Evolutionary conservation across 2,329 filamentous ascomycete species (phyloP).

Genomic region (Ustulina deusta): DNA sequence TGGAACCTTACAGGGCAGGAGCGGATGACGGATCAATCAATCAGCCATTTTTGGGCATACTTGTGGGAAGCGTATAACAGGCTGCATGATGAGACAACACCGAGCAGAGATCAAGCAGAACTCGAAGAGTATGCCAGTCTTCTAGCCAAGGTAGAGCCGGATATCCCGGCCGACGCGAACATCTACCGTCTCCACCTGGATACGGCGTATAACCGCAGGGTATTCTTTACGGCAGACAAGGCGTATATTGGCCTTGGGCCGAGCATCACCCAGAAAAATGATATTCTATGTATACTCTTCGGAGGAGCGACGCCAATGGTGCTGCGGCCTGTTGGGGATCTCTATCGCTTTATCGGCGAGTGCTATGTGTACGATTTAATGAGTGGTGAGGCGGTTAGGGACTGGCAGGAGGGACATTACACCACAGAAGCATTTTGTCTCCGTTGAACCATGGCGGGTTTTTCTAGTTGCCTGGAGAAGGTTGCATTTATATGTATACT

Average conservation of each 20-base stretch:
- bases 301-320: background rate
- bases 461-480: background rate
- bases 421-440: constrained; percentile 2
- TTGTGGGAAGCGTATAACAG: no score
- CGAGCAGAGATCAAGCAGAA: background rate
- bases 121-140: background rate
- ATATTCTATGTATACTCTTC: background rate
- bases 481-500: constrained; percentile 2
- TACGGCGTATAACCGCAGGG: no score
- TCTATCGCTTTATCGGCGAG: constrained; percentile 19
- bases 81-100: background rate
- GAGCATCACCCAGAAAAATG: background rate
- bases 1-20: no score
- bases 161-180: background rate
- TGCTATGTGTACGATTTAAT: constrained; percentile 26
- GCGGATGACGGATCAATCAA: no score
- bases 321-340: constrained; percentile 3
- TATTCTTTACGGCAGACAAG: no score
- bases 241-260: background rate
- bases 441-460: constrained; percentile 1
- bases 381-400: constrained; percentile 16
- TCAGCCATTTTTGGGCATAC: no score
- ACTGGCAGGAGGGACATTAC: constrained; percentile 13
- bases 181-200: constrained; percentile 1
- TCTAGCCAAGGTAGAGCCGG: background rate